Conservation (phyloP, 2,329 filamentous ascomycete genomes). For the Epichloe elymi region DNA sequence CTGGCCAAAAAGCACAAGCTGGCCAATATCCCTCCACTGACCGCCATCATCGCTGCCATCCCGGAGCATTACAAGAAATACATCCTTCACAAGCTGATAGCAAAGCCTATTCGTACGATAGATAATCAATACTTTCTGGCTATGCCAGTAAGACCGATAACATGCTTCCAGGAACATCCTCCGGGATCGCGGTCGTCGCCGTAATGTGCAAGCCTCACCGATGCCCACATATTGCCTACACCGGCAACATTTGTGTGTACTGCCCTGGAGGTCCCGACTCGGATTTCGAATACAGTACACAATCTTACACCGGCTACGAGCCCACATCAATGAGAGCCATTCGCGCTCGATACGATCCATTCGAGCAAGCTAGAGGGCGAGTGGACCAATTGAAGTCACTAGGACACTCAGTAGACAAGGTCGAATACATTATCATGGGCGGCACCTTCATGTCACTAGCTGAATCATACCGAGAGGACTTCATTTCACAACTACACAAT, state of each 20-base stretch:
- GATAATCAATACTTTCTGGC: not conserved
- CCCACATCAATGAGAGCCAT: conserved; percentile 98
- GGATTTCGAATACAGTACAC: conserved; percentile 97
- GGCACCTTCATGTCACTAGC: conserved; percentile 97
- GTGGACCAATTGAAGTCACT: conserved; percentile 95
- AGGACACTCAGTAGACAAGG: conserved; percentile 95
- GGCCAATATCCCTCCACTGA: conserved; percentile 76
- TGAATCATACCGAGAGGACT: conserved; percentile 78
- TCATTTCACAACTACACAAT: conserved; percentile 93
- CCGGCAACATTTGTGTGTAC: conserved; percentile 97
- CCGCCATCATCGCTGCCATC: conserved; percentile 93
- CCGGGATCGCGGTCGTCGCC: conserved; percentile 92
- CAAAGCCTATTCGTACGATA: conserved; percentile 73
- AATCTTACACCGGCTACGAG: conserved; percentile 97
- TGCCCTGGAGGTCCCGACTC: conserved; percentile 95
- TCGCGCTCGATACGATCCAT: conserved; percentile 90
- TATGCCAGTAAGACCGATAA: conserved; percentile 1
- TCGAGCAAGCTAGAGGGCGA: conserved; percentile 88
- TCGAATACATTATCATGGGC: conserved; percentile 99
- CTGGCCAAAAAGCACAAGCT: conserved; percentile 88
- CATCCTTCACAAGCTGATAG: conserved; percentile 88
- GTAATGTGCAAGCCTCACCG: conserved; percentile 99
- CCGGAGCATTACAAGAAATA: conserved; percentile 99
- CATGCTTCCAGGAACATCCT: conserved; percentile 59
- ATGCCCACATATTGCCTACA: conserved; percentile 96